Conservation (phyloP, 768 basidiomycete species). For the Pilatotrama ljubarskyi region DNA sequence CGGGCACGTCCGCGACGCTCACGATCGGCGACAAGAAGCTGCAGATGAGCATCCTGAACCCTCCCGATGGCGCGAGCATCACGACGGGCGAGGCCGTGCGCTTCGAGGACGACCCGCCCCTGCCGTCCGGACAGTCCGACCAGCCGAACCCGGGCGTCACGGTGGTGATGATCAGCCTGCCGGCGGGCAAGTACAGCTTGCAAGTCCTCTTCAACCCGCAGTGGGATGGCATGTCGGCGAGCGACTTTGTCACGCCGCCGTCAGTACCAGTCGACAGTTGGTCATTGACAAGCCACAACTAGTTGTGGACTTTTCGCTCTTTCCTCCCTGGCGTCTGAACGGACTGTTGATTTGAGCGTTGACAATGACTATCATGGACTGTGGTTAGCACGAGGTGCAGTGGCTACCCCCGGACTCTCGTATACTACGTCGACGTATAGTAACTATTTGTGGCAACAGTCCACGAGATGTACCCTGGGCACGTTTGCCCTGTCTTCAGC, state of each 20-base stretch:
- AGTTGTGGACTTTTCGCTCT: background rate
- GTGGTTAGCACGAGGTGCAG: background rate
- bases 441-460: background rate
- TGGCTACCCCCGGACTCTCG: background rate
- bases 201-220: constrained; percentile 94
- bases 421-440: background rate
- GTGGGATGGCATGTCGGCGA: constrained; percentile 68
- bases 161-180: constrained; percentile 70
- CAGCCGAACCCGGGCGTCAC: constrained; percentile 77
- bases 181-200: constrained; percentile 69
- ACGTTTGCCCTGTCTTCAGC: too few species aligned
- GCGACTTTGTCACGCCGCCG: constrained; percentile 64
- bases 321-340: background rate
- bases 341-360: background rate
- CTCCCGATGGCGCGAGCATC: constrained; percentile 67
- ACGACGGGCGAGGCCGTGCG: constrained; percentile 54
- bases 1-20: constrained; percentile 73
- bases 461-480: too few species aligned
- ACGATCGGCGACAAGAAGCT: constrained; percentile 67
- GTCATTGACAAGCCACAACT: constrained; percentile 78
- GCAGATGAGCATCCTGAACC: constrained; percentile 63
- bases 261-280: constrained; percentile 71
- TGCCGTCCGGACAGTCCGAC: constrained; percentile 58
- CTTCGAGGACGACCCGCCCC: constrained; percentile 58
- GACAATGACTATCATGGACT: background rate